Percentiles rank a stretch among this genome's conserved stretches.
Conservation (phyloP, 306 rosid species). For the Pyrus communis region DNA sequence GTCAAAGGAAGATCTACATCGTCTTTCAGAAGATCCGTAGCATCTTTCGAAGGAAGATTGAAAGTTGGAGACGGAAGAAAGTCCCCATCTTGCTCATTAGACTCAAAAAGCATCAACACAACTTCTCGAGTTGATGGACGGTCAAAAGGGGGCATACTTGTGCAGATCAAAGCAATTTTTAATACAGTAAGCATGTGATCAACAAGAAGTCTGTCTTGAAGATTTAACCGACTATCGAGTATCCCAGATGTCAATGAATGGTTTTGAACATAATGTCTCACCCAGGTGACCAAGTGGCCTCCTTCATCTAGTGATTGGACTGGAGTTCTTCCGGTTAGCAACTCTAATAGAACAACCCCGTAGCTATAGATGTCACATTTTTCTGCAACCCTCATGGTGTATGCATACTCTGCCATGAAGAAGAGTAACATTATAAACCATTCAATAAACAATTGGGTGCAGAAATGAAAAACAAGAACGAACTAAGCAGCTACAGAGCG, state of each 20-base stretch:
- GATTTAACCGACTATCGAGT: slow-evolving; percentile 67
- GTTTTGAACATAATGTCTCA: slow-evolving; percentile 39
- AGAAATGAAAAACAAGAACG: not conserved
- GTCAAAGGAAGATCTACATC: slow-evolving; percentile 37
- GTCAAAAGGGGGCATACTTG: slow-evolving; percentile 52
- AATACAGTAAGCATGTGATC: slow-evolving; percentile 76
- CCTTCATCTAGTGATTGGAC: slow-evolving; percentile 90
- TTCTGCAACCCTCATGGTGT: slow-evolving; percentile 93
- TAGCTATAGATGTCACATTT: slow-evolving; percentile 93
- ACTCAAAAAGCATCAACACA: slow-evolving; percentile 74
- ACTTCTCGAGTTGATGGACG: slow-evolving; percentile 85
- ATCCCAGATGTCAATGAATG: slow-evolving; percentile 51
- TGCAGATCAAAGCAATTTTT: slow-evolving; percentile 74
- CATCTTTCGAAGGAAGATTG: slow-evolving; percentile 45
- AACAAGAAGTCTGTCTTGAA: slow-evolving; percentile 42
- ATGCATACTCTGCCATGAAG: slow-evolving; percentile 78
- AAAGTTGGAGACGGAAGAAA: slow-evolving; percentile 34
- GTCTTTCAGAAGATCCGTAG: slow-evolving; percentile 31
- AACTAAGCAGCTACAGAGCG: not conserved
- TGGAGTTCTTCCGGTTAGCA: slow-evolving; percentile 81
- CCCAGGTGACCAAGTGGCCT: slow-evolving; percentile 86
- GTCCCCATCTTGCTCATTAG: slow-evolving; percentile 49
- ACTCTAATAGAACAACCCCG: slow-evolving; percentile 89
- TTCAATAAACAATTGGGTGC: not conserved
- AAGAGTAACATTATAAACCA: slow-evolving; percentile 3